Percentiles rank a stretch among this genome's conserved stretches.
Conservation (phyloP, 805 yeast genomes). For the Sugiyamaella qingdaonensis region DNA sequence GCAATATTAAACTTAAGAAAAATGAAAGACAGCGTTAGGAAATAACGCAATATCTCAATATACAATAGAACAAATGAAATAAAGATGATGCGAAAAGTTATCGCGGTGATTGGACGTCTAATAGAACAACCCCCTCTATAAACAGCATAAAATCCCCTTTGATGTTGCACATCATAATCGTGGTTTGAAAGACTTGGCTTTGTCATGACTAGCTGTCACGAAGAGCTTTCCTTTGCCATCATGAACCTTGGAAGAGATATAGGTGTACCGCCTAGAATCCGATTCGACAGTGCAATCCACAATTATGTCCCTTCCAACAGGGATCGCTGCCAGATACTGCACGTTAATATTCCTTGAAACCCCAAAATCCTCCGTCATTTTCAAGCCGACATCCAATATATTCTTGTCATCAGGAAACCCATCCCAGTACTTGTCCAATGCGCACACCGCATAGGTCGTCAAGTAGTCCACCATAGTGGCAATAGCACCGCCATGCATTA, state of each 20-base stretch:
- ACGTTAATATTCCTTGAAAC: conserved; percentile 27
- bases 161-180: no score
- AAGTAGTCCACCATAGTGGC: conserved; percentile 29
- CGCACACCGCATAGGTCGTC: conserved; percentile 24
- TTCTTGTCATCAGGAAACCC: conserved; percentile 5
- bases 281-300: conserved; percentile 24
- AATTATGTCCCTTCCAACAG: conserved; percentile 21
- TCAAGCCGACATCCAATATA: conserved; percentile 18
- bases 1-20: no score
- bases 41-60: no score
- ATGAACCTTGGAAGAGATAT: conserved; percentile 18
- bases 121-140: no score
- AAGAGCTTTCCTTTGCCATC: conserved; percentile 21
- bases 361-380: conserved; percentile 21
- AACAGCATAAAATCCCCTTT: no score
- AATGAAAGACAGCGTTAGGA: no score
- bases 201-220: conserved; percentile 30
- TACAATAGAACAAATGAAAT: no score
- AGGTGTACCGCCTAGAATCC: conserved; percentile 27
- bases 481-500: conserved; percentile 34
- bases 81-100: no score
- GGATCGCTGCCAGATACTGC: conserved; percentile 30
- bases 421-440: conserved; percentile 26
- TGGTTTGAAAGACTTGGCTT: conserved; percentile 20
- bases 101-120: no score